Evolutionary conservation across 345 rosid genomes (phyloP).

Genomic region (Chamaenerion angustifolium): DNA sequence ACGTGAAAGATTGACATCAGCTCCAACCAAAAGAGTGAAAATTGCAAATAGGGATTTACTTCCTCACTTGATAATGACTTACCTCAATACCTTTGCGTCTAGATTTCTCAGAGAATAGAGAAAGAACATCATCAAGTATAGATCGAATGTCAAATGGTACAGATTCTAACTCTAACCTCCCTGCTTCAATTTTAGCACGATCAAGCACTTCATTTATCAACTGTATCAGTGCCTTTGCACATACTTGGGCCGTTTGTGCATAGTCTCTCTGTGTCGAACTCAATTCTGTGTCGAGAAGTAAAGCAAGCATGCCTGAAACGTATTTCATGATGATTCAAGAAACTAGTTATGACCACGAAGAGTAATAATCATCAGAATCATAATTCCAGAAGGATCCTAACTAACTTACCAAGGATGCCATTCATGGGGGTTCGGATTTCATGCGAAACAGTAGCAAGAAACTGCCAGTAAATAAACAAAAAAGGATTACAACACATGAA

Average conservation of each 20-base stretch:
- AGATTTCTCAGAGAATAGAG: conserved; percentile 88
- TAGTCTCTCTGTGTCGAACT: conserved; percentile 84
- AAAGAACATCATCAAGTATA: conserved; percentile 90
- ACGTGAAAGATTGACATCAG: neutral
- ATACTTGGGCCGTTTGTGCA: conserved; percentile 89
- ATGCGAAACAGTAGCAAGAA: conserved; percentile 96
- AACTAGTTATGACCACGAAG: too few species aligned
- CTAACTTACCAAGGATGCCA: conserved; percentile 71
- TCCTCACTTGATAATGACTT: neutral
- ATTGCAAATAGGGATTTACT: neutral
- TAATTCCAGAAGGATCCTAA: too few species aligned
- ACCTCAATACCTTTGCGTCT: conserved; percentile 89
- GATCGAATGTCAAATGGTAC: conserved; percentile 72
- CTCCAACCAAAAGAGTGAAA: conserved; percentile 3
- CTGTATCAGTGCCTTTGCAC: conserved; percentile 90
- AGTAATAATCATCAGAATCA: too few species aligned
- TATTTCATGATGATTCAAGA: neutral
- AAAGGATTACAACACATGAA: neutral
- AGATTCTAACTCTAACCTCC: conserved; percentile 75
- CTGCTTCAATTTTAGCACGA: conserved; percentile 95
- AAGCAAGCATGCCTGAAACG: conserved; percentile 77
- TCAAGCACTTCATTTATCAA: conserved; percentile 96
- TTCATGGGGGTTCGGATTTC: conserved; percentile 99
- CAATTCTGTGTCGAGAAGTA: conserved; percentile 83
- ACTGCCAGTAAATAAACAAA: conserved; percentile 30